Conservation (phyloP, 2,329 filamentous ascomycete species). For the Geosmithia putterillii region DNA sequence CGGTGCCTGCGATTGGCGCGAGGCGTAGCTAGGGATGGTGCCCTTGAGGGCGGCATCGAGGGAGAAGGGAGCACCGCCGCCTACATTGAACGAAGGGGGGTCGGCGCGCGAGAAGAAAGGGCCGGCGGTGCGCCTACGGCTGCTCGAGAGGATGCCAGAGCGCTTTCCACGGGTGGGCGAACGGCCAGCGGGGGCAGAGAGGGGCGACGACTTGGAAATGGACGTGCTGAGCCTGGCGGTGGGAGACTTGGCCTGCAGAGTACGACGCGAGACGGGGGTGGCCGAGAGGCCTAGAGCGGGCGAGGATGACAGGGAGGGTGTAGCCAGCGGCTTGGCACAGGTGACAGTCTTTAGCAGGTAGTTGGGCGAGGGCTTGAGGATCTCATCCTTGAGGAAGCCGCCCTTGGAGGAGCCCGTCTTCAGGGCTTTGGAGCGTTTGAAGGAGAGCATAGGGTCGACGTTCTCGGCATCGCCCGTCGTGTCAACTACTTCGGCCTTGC, state of each 20-base stretch:
- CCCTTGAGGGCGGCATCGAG: conserved; percentile 74
- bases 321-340: conserved; percentile 12
- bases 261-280: conserved; percentile 22
- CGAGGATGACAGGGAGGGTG: conserved; percentile 14
- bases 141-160: conserved; percentile 52
- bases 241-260: conserved; percentile 42
- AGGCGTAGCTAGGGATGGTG: conserved; percentile 52
- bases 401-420: conserved; percentile 17
- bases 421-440: conserved; percentile 46
- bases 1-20: conserved; percentile 22
- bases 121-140: conserved; percentile 52
- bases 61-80: conserved; percentile 55
- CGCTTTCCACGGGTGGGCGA: conserved; percentile 65
- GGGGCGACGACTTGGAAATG: conserved; percentile 36
- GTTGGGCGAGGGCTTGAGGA: conserved; percentile 31
- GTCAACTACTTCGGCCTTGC: conserved; percentile 44
- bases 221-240: conserved; percentile 29
- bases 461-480: conserved; percentile 43
- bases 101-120: conserved; percentile 59
- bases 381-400: conserved; percentile 24
- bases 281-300: conserved; percentile 11
- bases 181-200: conserved; percentile 63
- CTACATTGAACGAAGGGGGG: conserved; percentile 47
- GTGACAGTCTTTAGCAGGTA: conserved; percentile 30
- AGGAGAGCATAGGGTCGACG: conserved; percentile 42